These are phyloP conservation scores for Marchantia paleacea DNA, from an alignment of 225 moss, liverwort and hornwort species.

Conservation along the genomic window DNA sequence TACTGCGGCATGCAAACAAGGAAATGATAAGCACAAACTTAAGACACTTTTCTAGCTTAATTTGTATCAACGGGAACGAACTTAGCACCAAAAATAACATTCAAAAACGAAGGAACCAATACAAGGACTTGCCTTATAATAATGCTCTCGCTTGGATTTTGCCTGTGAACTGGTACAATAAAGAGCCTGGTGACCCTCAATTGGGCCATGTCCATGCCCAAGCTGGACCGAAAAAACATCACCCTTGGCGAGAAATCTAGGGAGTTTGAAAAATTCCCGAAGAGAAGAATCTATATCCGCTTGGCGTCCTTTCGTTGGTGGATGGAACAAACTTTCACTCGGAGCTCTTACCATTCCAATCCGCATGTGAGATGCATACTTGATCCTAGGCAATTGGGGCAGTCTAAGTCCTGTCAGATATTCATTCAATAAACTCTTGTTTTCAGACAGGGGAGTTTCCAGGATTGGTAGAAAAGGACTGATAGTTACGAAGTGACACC, in stretches of 20 bases:
- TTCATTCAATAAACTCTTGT: not conserved
- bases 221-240: constrained; percentile 75
- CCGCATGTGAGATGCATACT: constrained; percentile 45
- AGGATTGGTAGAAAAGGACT: constrained; percentile 29
- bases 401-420: not conserved
- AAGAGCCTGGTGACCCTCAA: constrained; percentile 47
- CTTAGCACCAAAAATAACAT: not conserved
- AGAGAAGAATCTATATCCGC: constrained; percentile 69
- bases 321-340: constrained; percentile 20
- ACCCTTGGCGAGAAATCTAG: constrained; percentile 70
- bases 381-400: not conserved
- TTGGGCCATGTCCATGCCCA: constrained; percentile 37
- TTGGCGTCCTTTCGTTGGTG: constrained; percentile 50
- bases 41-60: not conserved
- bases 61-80: not conserved
- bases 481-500: constrained; percentile 28
- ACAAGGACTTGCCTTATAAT: constrained; percentile 63
- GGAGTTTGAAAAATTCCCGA: constrained; percentile 64
- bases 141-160: constrained; percentile 41
- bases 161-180: constrained; percentile 2
- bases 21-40: not conserved
- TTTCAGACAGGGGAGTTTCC: constrained; percentile 20
- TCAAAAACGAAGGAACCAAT: constrained; percentile 1
- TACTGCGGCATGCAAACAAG: constrained; percentile 33
- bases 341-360: constrained; percentile 40